phyloP scores from a whole-genome alignment of 163 green algal species.

The Chloroidium sp. region DNA sequence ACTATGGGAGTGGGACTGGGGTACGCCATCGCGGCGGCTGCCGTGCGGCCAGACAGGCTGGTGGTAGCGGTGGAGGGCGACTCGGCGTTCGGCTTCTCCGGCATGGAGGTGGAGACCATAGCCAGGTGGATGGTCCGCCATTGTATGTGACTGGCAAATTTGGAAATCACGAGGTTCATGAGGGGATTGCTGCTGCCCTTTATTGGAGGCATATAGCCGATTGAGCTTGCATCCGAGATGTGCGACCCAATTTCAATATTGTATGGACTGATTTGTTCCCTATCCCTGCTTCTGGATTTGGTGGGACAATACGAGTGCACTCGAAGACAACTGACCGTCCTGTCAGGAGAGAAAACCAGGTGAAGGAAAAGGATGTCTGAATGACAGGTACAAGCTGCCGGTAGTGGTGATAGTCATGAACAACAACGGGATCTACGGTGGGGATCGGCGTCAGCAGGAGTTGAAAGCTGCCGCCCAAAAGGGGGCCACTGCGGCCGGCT shows the following conservation, averaged over 20 bases:
- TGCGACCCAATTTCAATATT: too few species aligned
- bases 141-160: too few species aligned
- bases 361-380: too few species aligned
- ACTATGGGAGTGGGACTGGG: conserved; percentile 79
- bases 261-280: neutral
- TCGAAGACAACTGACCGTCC: too few species aligned
- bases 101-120: conserved; percentile 64
- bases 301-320: too few species aligned
- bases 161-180: too few species aligned
- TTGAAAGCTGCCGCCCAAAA: conserved; percentile 21
- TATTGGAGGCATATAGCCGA: too few species aligned
- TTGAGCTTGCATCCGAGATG: too few species aligned
- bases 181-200: too few species aligned
- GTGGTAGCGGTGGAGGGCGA: conserved; percentile 73
- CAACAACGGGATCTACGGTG: conserved; percentile 76
- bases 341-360: too few species aligned
- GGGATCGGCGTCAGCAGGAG: conserved; percentile 42
- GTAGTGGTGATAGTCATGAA: conserved; percentile 71
- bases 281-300: neutral
- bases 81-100: conserved; percentile 75
- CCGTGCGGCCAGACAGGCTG: conserved; percentile 26
- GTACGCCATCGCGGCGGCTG: conserved; percentile 50
- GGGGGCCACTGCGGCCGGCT: conserved; percentile 23
- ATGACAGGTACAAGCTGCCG: conserved; percentile 57
- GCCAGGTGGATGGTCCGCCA: conserved; percentile 13